A percentile compares a stretch with the other conserved stretches of the same genome.
Conservation (phyloP, 495 filamentous ascomycete species). For the Symbiotaphrina buchneri region DNA sequence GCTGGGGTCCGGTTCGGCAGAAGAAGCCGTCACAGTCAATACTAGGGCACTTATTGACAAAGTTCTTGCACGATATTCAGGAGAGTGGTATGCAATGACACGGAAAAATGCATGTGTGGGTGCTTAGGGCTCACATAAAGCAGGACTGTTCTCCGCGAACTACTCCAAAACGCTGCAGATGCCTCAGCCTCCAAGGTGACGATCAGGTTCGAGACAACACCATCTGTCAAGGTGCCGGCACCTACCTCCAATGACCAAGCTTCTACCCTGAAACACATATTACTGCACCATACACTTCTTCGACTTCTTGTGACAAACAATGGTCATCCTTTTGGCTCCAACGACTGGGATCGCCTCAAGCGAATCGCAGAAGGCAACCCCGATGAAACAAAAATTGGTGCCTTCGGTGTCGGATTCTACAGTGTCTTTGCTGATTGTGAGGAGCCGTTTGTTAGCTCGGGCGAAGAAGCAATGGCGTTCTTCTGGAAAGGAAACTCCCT, state of each 20-base stretch:
- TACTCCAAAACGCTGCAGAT: constrained; percentile 96
- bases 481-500: constrained; percentile 95
- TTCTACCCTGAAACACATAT: constrained; percentile 54
- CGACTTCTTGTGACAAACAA: constrained; percentile 78
- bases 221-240: constrained; percentile 52
- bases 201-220: constrained; percentile 74
- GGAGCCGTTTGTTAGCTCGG: constrained; percentile 86
- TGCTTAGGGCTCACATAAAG: constrained; percentile 3
- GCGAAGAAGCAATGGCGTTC: constrained; percentile 84
- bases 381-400: constrained; percentile 95
- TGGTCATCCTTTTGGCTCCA: constrained; percentile 59
- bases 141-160: constrained; percentile 55
- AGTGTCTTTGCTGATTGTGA: constrained; percentile 97
- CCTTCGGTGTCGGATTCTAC: constrained; percentile 97
- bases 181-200: constrained; percentile 74
- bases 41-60: constrained; percentile 95
- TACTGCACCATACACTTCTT: constrained; percentile 62
- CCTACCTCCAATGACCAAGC: constrained; percentile 42
- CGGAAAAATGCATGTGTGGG: background rate
- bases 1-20: constrained; percentile 63
- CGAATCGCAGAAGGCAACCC: constrained; percentile 96
- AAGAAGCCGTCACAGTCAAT: constrained; percentile 97
- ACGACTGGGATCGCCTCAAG: constrained; percentile 86
- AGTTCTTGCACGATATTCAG: constrained; percentile 82
- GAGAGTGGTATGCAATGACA: constrained; percentile 40